phyloP scores from a whole-genome alignment of 257 asterid genomes.

The Haberlea rhodopensis region DNA sequence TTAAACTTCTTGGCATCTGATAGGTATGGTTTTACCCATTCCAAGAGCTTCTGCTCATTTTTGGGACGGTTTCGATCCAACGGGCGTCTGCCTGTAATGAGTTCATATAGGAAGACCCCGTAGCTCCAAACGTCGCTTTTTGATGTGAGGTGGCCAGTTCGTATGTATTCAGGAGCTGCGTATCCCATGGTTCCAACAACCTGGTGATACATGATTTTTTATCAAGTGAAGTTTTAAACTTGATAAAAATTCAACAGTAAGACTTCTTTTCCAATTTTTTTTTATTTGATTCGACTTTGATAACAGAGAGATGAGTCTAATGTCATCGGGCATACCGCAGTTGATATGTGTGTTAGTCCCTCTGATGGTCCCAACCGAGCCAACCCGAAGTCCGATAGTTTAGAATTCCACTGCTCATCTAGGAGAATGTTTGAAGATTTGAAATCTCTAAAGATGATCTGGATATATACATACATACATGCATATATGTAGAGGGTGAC shows the following conservation, averaged over 20 bases:
- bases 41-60: constrained; percentile 81
- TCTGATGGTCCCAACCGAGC: constrained; percentile 78
- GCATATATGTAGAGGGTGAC: background rate
- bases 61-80: constrained; percentile 79
- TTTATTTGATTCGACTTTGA: background rate
- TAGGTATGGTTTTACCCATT: constrained; percentile 76
- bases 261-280: background rate
- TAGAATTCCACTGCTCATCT: constrained; percentile 68
- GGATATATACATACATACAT: constrained; percentile 14
- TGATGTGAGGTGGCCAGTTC: constrained; percentile 87
- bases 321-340: constrained; percentile 47
- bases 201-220: constrained; percentile 32
- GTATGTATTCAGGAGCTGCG: constrained; percentile 94
- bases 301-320: constrained; percentile 17
- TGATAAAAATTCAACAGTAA: background rate
- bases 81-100: constrained; percentile 88
- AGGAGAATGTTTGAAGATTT: constrained; percentile 63
- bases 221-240: background rate
- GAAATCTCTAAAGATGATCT: constrained; percentile 72
- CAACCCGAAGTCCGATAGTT: constrained; percentile 69
- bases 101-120: constrained; percentile 89
- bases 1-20: constrained; percentile 80
- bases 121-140: constrained; percentile 95
- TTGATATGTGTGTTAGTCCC: constrained; percentile 60
- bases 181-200: constrained; percentile 96